phyloP scores from a whole-genome alignment of 2,329 filamentous ascomycete species.

The Coniochaeta sp. region DNA sequence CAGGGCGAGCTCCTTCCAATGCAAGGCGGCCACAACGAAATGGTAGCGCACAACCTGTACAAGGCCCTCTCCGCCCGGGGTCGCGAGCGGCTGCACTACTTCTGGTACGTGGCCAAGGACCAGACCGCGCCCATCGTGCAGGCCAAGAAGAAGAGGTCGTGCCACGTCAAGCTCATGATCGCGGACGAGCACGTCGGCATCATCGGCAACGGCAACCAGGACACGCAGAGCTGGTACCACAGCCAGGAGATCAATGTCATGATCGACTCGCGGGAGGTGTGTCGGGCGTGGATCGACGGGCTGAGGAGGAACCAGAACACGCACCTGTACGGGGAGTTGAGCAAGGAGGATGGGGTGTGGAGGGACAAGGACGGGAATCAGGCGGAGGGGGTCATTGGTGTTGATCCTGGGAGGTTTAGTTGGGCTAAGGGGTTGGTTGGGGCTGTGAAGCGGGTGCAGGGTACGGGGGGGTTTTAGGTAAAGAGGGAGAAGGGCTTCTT shows the following conservation, averaged over 20 bases:
- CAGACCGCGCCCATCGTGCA: slow-evolving; percentile 61
- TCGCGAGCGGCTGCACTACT: slow-evolving; percentile 46
- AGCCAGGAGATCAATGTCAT: slow-evolving; percentile 72
- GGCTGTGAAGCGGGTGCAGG: slow-evolving; percentile 49
- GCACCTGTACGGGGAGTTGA: slow-evolving; percentile 45
- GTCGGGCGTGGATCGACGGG: slow-evolving; percentile 52
- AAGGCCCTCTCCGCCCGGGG: slow-evolving; percentile 40
- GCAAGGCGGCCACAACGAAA: slow-evolving; percentile 71
- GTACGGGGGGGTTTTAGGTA: slow-evolving; percentile 43
- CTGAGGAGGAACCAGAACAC: slow-evolving; percentile 54
- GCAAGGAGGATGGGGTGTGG: slow-evolving; percentile 52
- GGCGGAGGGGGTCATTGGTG: slow-evolving; percentile 41
- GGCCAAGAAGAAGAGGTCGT: slow-evolving; percentile 55
- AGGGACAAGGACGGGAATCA: slow-evolving; percentile 42
- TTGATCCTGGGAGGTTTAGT: slow-evolving; percentile 45
- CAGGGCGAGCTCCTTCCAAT: slow-evolving; percentile 66
- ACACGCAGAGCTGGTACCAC: slow-evolving; percentile 75
- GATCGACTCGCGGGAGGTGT: slow-evolving; percentile 57
- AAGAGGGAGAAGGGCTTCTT: neutral
- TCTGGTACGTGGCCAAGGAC: slow-evolving; percentile 69
- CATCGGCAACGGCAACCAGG: slow-evolving; percentile 70
- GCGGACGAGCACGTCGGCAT: slow-evolving; percentile 62
- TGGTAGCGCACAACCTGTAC: slow-evolving; percentile 55
- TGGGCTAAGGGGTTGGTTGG: slow-evolving; percentile 52
- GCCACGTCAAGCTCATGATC: slow-evolving; percentile 73